Percentiles rank a stretch among this genome's conserved stretches.
Conservation (phyloP, 805 yeast species). For the Schwanniomyces yamadae region DNA sequence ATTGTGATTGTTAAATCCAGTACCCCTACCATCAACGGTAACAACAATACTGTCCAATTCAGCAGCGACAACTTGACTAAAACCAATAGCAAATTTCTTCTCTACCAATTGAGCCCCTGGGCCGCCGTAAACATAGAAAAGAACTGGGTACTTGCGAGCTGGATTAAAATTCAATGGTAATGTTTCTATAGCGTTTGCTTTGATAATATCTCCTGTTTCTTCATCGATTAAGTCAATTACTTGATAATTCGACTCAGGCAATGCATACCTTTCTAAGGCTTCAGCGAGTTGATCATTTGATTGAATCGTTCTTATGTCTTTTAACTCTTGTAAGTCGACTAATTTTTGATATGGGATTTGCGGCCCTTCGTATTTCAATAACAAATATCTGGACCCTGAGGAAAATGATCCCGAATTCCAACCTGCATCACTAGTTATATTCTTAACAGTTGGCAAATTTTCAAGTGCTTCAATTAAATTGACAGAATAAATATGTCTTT, state of each 20-base stretch:
- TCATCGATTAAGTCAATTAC: slow-evolving; percentile 56
- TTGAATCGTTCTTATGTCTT: slow-evolving; percentile 43
- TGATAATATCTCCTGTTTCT: slow-evolving; percentile 42
- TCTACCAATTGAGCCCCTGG: slow-evolving; percentile 88
- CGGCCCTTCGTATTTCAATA: slow-evolving; percentile 78
- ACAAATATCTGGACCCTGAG: slow-evolving; percentile 68
- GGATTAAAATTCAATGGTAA: slow-evolving; percentile 72
- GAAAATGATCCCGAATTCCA: slow-evolving; percentile 76
- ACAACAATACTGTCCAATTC: slow-evolving; percentile 82
- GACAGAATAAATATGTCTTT: slow-evolving; percentile 79
- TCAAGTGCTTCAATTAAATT: slow-evolving; percentile 39
- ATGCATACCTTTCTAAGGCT: slow-evolving; percentile 42
- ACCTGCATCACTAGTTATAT: slow-evolving; percentile 48
- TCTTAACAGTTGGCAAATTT: slow-evolving; percentile 50
- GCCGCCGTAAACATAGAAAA: slow-evolving; percentile 92
- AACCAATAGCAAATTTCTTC: slow-evolving; percentile 56
- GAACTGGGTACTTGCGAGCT: slow-evolving; percentile 69
- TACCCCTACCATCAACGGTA: slow-evolving; percentile 96
- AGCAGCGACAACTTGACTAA: slow-evolving; percentile 76
- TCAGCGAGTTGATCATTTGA: slow-evolving; percentile 44
- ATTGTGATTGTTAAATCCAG: slow-evolving; percentile 75
- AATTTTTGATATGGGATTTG: slow-evolving; percentile 75
- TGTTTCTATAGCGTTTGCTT: slow-evolving; percentile 71
- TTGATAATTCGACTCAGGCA: slow-evolving; percentile 59
- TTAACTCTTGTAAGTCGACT: slow-evolving; percentile 38